Conservation (phyloP, 1,139 yeast genomes). For the Yamadazyma sp. region DNA sequence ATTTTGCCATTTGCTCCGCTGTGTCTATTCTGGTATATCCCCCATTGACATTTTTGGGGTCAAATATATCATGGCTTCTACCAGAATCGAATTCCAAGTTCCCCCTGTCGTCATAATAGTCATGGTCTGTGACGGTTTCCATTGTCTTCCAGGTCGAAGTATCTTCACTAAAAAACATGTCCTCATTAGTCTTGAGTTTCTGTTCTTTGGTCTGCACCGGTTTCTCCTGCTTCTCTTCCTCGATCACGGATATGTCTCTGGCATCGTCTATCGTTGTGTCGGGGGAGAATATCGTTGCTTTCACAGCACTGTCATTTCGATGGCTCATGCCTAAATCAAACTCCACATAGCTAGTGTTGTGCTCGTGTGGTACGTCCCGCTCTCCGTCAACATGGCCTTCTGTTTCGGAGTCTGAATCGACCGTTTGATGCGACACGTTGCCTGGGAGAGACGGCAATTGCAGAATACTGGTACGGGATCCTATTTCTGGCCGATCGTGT, state of each 20-base stretch:
- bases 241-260: background rate
- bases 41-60: conserved; percentile 23
- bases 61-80: conserved; percentile 23
- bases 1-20: conserved; percentile 81
- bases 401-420: conserved; percentile 11
- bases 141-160: conserved; percentile 52
- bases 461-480: conserved; percentile 19
- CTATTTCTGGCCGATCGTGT: conserved; percentile 14
- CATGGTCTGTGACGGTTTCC: conserved; percentile 50
- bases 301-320: conserved; percentile 1
- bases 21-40: conserved; percentile 92
- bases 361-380: conserved; percentile 5
- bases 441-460: conserved; percentile 23
- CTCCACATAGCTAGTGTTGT: conserved; percentile 27
- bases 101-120: conserved; percentile 53
- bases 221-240: conserved; percentile 4
- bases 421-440: conserved; percentile 4
- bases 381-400: conserved; percentile 3
- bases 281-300: conserved; percentile 2
- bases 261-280: background rate
- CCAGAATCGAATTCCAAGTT: conserved; percentile 39
- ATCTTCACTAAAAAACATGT: conserved; percentile 36
- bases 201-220: conserved; percentile 8
- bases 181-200: conserved; percentile 19
- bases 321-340: conserved; percentile 28